These are phyloP conservation scores for Claviceps digitariae DNA, from an alignment of 2,329 filamentous ascomycete genomes.

Conservation along the genomic window DNA sequence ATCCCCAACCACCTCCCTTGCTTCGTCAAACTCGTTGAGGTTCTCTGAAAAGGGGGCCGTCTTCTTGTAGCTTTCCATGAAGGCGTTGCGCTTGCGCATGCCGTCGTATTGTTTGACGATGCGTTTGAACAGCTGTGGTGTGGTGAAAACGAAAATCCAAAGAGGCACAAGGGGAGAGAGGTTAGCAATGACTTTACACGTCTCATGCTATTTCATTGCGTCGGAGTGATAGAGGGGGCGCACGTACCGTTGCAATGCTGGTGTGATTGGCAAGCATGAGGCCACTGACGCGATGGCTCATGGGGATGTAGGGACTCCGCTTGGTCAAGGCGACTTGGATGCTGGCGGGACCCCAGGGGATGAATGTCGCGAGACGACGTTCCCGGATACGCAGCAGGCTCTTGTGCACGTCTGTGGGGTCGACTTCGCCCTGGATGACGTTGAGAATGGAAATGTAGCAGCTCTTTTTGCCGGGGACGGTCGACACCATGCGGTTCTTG, in stretches of 20 bases:
- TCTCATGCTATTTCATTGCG: background rate
- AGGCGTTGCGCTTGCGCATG: slow-evolving; percentile 91
- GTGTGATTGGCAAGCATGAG: slow-evolving; percentile 98
- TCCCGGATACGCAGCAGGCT: slow-evolving; percentile 91
- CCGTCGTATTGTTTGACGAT: slow-evolving; percentile 88
- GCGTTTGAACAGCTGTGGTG: slow-evolving; percentile 65
- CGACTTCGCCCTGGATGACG: slow-evolving; percentile 96
- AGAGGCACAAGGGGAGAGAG: background rate
- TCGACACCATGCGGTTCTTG: slow-evolving; percentile 98
- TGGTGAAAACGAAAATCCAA: background rate
- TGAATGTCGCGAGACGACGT: slow-evolving; percentile 85
- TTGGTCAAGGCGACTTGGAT: slow-evolving; percentile 96
- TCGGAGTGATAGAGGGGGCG: background rate
- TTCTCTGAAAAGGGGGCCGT: slow-evolving; percentile 88
- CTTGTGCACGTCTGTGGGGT: slow-evolving; percentile 97
- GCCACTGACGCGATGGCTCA: slow-evolving; percentile 86
- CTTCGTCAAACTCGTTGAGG: slow-evolving; percentile 88
- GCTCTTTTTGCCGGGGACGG: slow-evolving; percentile 86
- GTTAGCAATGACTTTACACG: background rate
- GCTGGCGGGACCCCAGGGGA: slow-evolving; percentile 94
- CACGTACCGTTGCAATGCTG: slow-evolving; percentile 70
- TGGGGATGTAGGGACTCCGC: slow-evolving; percentile 89
- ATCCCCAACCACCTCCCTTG: slow-evolving; percentile 79
- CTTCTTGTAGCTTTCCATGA: slow-evolving; percentile 92
- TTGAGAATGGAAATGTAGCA: slow-evolving; percentile 99